A percentile compares a stretch with the other conserved stretches of the same genome.
Evolutionary conservation across 2,329 filamentous ascomycete genomes (phyloP).

Genomic region (Neonectria faginata): DNA sequence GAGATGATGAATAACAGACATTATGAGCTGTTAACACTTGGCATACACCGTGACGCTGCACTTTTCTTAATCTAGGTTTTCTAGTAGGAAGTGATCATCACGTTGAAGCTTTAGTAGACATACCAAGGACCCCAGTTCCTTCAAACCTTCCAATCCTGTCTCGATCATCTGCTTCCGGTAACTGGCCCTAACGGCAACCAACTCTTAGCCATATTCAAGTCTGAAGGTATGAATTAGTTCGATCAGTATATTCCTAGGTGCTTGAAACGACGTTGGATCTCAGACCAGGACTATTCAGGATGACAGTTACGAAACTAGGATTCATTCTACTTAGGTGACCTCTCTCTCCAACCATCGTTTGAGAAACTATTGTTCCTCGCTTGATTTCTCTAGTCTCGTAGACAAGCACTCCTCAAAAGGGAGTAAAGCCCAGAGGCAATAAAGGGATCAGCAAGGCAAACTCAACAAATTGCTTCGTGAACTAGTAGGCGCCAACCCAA

Average conservation of each 20-base stretch:
- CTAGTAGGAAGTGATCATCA: too few species aligned
- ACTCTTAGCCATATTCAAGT: background rate
- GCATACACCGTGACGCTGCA: background rate
- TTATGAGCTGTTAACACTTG: constrained; percentile 32
- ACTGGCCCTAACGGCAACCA: background rate
- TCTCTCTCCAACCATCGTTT: background rate
- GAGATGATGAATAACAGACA: constrained; percentile 41
- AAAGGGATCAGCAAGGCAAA: too few species aligned
- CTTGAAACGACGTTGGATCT: too few species aligned
- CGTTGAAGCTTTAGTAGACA: too few species aligned
- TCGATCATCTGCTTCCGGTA: background rate
- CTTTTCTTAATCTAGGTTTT: too few species aligned
- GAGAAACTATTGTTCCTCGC: background rate
- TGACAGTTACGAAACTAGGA: background rate
- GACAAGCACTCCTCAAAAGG: too few species aligned
- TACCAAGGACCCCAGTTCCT: background rate
- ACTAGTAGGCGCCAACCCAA: background rate
- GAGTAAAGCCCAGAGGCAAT: too few species aligned
- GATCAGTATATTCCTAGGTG: background rate
- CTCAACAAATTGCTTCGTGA: background rate
- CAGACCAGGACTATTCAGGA: too few species aligned
- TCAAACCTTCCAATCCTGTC: background rate
- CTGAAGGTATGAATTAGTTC: background rate
- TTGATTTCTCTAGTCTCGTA: background rate
- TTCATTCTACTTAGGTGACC: background rate